Evolutionary conservation across 2,329 filamentous ascomycete genomes (phyloP), one percentile per base, ranked within the genome.

Genomic region (Colletotrichum simmondsii): DNA sequence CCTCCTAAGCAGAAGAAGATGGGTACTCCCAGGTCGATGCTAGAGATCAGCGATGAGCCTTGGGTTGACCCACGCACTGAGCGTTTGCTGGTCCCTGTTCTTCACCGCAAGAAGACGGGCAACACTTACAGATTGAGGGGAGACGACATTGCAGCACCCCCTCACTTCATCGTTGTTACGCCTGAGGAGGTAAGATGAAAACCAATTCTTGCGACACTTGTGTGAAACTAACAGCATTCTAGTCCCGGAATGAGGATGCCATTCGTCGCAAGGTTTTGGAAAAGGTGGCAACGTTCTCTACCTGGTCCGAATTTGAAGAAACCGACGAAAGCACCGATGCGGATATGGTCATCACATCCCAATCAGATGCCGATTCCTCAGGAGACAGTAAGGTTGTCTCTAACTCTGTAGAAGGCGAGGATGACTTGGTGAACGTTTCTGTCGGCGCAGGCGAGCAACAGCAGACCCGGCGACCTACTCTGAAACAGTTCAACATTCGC

Each of bases 391-490:
- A 93, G 78, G 88, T 98, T 59, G 90, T 92, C 71, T 92, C 94
- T 57, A 89, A 91, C 32, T 98, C 95, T 3, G 89, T 97, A 2
- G 92, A 95, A 80, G 94, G 95, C 11, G 96, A 98, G 80, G 95
- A 98, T 74, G 94, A 94, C 74, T 91, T 98, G 78, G 94, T 98
- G 6, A 94, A 98, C 79, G 92, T 99, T 19, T 94, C 93, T 0
- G 95, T 98, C 92, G 92, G 91, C 65, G 92, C 95, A 77, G 84
- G 85, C 2, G 79, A 79, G 19, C 85, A 87, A 70, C 75, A 78
- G 65, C 67, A 75, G 46, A 66, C 74, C 22, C 74, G 73, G 12
- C 75, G 77, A 42, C 67, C 72, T 58, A 61, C 61, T n/a, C 79
- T 88, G 69, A 86, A 83, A 75, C 80, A 80, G 7, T 90, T 90